These are phyloP conservation scores for Carex littledalei DNA, from an alignment of 176 grass and related monocot species.

Conservation along the genomic window DNA sequence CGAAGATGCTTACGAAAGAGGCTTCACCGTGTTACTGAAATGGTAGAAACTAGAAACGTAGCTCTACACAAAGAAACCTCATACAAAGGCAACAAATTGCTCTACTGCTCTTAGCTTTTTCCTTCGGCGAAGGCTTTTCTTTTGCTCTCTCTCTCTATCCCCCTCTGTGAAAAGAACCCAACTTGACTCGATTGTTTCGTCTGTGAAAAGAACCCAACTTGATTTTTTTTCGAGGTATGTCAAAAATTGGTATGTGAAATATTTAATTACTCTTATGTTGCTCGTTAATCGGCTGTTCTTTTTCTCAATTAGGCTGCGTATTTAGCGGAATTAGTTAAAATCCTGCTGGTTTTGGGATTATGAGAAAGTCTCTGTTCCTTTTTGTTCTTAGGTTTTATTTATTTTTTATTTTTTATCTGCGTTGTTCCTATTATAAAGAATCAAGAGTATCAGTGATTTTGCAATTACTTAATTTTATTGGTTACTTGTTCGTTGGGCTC, in stretches of 20 bases:
- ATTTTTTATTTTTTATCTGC: background rate
- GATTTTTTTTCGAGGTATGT: slow-evolving; percentile 9
- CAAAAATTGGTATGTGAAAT: background rate
- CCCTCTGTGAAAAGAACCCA: background rate
- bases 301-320: background rate
- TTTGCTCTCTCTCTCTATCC: background rate
- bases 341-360: background rate
- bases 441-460: background rate
- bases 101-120: background rate
- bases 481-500: background rate
- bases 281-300: background rate
- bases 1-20: background rate
- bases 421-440: background rate
- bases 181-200: background rate
- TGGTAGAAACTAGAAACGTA: background rate
- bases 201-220: background rate
- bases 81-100: background rate
- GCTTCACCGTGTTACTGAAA: background rate
- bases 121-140: background rate
- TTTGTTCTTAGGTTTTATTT: background rate
- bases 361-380: background rate
- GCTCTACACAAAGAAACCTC: background rate
- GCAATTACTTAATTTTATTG: background rate
- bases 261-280: slow-evolving; percentile 2
- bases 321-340: background rate